Percentiles rank a stretch among this genome's conserved stretches.
Conservation (phyloP, 179 eudicot genomes). For the Spergularia azorica region DNA sequence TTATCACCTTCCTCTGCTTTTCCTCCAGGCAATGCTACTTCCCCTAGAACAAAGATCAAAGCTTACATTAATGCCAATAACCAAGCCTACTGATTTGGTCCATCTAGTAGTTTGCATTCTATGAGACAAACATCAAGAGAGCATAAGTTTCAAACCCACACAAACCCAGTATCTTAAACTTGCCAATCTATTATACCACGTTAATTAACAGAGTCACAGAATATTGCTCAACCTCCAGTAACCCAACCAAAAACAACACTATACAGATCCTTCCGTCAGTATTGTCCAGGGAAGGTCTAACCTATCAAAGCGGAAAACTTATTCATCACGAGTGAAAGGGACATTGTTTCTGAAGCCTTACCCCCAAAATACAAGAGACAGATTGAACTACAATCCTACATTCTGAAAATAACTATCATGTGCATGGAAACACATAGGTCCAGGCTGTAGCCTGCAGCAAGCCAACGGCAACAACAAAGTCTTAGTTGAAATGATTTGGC, state of each 20-base stretch:
- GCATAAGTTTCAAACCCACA: background rate
- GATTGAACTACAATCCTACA: too few relatives aligned
- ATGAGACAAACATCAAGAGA: background rate
- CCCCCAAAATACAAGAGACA: too few relatives aligned
- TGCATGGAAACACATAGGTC: too few relatives aligned
- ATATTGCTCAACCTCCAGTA: background rate
- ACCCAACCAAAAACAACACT: background rate
- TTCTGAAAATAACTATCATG: too few relatives aligned
- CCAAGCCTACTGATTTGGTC: background rate
- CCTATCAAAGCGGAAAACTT: too few relatives aligned
- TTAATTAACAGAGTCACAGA: background rate
- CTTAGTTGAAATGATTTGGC: too few relatives aligned
- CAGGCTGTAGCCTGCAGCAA: too few relatives aligned
- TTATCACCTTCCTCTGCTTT: constrained; percentile 73
- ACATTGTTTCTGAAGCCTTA: too few relatives aligned
- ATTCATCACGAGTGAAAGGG: too few relatives aligned
- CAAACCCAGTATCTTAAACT: background rate
- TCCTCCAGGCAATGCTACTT: constrained; percentile 79
- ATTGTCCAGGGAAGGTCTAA: too few relatives aligned
- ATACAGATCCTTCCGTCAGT: too few relatives aligned
- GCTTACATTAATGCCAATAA: background rate
- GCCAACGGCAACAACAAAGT: too few relatives aligned
- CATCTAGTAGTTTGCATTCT: background rate
- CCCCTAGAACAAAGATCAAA: constrained; percentile 47
- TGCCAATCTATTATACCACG: background rate